Base-by-base conservation (phyloP, 2,329 filamentous ascomycete genomes). In the Sarocladium brachiariae region DNA sequence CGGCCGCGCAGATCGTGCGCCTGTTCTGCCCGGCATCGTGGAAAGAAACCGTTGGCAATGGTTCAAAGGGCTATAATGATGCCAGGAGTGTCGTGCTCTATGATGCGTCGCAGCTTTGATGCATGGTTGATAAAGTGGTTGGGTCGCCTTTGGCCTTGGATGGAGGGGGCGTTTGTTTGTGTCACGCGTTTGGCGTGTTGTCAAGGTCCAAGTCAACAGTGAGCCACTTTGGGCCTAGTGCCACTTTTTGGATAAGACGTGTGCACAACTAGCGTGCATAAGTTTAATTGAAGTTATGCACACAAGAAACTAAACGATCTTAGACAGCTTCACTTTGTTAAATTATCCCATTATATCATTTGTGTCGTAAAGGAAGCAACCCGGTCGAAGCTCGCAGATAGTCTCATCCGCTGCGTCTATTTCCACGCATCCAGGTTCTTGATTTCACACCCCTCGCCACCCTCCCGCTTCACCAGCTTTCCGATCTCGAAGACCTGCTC, bases 401-500 rank as follows among this genome's bases (percentile, higher is more conserved):
- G 27, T 30, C 7, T 30, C 19, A 3, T 5, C 18, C 16, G 9
- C 10, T 23, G 23, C 47, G 4, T 19, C 37, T 55, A 55, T 16
- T 53, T 47, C 67, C 67, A 70, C 2, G 61, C 59, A 14, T 68
- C 65, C 4, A 70, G 55, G 23, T 62, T 63, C 24, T 61, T 59
- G 9, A 71, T 60, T 4, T 63, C 55, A 51, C 67, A 69, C 25
- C 64, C 67, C 45, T 61, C 53, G 11, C 51, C 59, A 38, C 61
- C 65, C 9, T 63, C 69, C 58, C 83, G 78, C 55, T 75, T 68
- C 35, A 85, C 76, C 55, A 99, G 73, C 61, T 74, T 77, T 14
- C 92, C 93, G 54, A 97, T 82, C 23, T 71, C 76, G 63, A 79
- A 89, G 3, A 95, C 89, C 52, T 73, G 84, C 75, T 96, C 91